These are phyloP conservation scores for Coleophoma eucalyptorum DNA, from an alignment of 2,329 filamentous ascomycete species.

Conservation along the genomic window DNA sequence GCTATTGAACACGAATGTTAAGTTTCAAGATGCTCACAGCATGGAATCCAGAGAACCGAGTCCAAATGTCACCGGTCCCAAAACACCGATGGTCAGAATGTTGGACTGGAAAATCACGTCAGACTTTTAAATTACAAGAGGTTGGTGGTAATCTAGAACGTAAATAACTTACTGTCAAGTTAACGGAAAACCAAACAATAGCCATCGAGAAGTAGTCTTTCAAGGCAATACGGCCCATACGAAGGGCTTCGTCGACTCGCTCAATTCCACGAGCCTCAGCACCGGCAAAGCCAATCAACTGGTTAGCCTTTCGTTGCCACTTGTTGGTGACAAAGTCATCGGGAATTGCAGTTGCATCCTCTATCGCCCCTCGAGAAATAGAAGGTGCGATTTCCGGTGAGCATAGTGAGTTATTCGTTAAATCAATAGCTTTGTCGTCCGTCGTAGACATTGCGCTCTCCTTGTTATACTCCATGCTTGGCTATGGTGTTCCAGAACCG, in stretches of 20 bases:
- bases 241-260: neutral
- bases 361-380: neutral
- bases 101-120: neutral
- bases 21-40: neutral
- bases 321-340: slow-evolving; percentile 28
- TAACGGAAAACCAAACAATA: neutral
- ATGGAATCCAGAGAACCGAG: neutral
- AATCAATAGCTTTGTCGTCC: too few species aligned
- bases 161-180: neutral
- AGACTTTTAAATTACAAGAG: neutral
- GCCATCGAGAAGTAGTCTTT: neutral
- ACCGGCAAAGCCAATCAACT: neutral
- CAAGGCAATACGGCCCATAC: neutral
- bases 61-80: neutral
- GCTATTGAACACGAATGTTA: neutral
- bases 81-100: neutral
- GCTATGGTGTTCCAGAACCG: too few species aligned
- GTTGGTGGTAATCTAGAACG: neutral
- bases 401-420: too few species aligned
- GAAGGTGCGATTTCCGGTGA: neutral
- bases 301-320: neutral
- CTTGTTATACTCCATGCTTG: too few species aligned
- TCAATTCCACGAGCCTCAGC: slow-evolving; percentile 1
- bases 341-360: neutral
- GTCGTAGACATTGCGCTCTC: too few species aligned